phyloP scores from a whole-genome alignment of 148 eudicot species.

The Camellia lanceoleosa region DNA sequence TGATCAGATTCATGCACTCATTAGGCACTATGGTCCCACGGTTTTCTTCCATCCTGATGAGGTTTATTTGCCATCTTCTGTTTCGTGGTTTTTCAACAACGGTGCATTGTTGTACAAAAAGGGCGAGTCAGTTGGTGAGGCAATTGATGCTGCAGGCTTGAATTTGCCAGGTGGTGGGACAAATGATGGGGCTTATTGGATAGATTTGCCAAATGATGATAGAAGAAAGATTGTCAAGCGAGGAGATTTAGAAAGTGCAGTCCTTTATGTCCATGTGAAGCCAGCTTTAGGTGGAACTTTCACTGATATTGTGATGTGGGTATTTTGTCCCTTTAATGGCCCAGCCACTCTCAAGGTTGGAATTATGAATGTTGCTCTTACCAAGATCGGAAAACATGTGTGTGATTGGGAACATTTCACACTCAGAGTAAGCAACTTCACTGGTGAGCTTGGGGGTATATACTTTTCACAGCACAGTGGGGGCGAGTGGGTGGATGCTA shows the following conservation, averaged over 20 bases:
- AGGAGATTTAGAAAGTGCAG: conserved; percentile 64
- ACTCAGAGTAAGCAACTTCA: conserved; percentile 81
- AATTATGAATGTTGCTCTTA: conserved; percentile 36
- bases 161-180: conserved; percentile 73
- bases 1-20: conserved; percentile 70
- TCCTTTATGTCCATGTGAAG: conserved; percentile 80
- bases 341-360: conserved; percentile 76
- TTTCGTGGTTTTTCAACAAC: conserved; percentile 71
- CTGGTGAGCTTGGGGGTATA: conserved; percentile 61
- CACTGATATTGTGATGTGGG: conserved; percentile 90
- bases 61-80: conserved; percentile 75
- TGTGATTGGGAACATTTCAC: conserved; percentile 96
- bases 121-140: conserved; percentile 38
- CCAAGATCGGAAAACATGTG: conserved; percentile 71
- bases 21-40: conserved; percentile 82
- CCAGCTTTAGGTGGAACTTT: conserved; percentile 83
- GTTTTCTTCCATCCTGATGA: conserved; percentile 86
- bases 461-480: conserved; percentile 93
- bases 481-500: conserved; percentile 69
- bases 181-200: conserved; percentile 74
- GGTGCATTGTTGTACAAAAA: conserved; percentile 59
- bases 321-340: conserved; percentile 87
- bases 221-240: conserved; percentile 46
- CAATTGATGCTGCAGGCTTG: conserved; percentile 61
- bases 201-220: conserved; percentile 64